Conservation (phyloP, 2,329 filamentous ascomycete genomes). For the Drechslera avenae region DNA sequence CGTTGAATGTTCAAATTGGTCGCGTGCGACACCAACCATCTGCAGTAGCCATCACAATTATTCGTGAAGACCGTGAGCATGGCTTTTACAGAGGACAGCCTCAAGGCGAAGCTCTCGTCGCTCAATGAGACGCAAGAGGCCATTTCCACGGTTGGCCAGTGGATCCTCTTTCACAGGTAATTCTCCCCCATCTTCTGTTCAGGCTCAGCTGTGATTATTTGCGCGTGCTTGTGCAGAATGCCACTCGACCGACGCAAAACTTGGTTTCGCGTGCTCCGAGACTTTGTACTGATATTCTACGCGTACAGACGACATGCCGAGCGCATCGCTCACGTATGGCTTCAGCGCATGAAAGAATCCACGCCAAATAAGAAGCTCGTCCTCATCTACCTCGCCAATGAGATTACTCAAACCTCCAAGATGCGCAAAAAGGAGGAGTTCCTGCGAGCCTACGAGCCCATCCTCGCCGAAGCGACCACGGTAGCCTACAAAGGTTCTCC, state of each 20-base stretch:
- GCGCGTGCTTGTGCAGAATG: conserved; percentile 1
- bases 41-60: conserved; percentile 20
- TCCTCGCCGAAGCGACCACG: conserved; percentile 88
- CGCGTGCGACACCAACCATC: conserved; percentile 27
- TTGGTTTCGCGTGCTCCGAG: background rate
- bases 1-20: conserved; percentile 18
- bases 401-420: conserved; percentile 95
- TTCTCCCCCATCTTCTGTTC: conserved; percentile 8
- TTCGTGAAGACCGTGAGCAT: conserved; percentile 57
- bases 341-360: conserved; percentile 86
- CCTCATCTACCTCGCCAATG: conserved; percentile 93
- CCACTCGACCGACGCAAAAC: too few relatives aligned
- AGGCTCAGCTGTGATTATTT: background rate
- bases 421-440: conserved; percentile 93
- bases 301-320: conserved; percentile 80
- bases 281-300: conserved; percentile 23
- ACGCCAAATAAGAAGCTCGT: conserved; percentile 84
- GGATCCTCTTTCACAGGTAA: conserved; percentile 99
- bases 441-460: conserved; percentile 84
- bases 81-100: conserved; percentile 95
- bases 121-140: conserved; percentile 98
- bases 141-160: conserved; percentile 95
- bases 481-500: conserved; percentile 85
- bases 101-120: conserved; percentile 90
- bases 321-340: conserved; percentile 88